Percentiles rank a stretch among this genome's conserved stretches.
Evolutionary conservation across 1,139 yeast species (phyloP).

Genomic region (Geotrichum klebahnii): DNA sequence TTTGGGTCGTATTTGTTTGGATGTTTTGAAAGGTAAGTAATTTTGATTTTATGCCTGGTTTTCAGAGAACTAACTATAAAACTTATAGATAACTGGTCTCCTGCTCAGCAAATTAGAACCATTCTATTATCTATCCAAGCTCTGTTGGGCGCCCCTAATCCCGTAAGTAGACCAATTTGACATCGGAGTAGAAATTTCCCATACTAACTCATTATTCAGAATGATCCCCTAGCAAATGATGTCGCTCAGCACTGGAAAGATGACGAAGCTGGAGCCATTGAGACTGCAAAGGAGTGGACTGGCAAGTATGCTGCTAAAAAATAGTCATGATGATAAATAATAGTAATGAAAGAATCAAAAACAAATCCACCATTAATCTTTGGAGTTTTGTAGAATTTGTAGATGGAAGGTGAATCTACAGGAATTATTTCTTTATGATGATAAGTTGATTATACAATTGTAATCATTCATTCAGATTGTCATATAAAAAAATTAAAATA

Average conservation of each 20-base stretch:
- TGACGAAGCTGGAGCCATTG: constrained; percentile 73
- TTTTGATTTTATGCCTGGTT: not conserved
- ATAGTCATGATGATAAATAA: no score
- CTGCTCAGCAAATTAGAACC: constrained; percentile 95
- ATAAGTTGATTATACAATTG: no score
- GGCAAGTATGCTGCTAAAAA: constrained; percentile 50
- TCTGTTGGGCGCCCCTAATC: constrained; percentile 89
- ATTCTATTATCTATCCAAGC: constrained; percentile 90
- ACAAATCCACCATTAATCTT: no score
- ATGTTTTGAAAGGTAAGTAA: constrained; percentile 70
- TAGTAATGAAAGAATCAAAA: no score
- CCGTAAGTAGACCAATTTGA: constrained; percentile 35
- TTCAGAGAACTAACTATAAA: not conserved
- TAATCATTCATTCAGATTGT: no score
- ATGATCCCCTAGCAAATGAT: constrained; percentile 95
- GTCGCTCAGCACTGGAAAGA: constrained; percentile 96
- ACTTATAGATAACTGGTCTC: constrained; percentile 68
- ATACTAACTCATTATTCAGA: constrained; percentile 35
- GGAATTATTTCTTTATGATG: no score
- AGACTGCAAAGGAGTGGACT: constrained; percentile 88
- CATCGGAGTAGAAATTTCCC: not conserved
- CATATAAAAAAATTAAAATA: no score
- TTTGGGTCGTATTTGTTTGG: constrained; percentile 90
- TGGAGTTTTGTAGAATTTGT: no score
- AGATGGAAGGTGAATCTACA: no score